Evolutionary conservation across 2,329 filamentous ascomycete species (phyloP).

Genomic region (Passalora sequoiae): DNA sequence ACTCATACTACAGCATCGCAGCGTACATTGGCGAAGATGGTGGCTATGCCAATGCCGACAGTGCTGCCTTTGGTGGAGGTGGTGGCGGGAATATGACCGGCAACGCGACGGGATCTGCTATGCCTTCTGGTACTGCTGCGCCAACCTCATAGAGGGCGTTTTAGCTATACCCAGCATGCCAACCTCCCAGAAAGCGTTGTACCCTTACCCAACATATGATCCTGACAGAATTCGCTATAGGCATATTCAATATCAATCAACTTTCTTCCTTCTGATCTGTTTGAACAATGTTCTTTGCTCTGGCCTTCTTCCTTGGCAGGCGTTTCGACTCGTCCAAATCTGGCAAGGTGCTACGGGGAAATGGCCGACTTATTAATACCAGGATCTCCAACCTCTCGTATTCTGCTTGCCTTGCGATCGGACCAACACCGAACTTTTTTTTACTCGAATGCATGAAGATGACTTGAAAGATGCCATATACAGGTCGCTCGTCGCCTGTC

Average conservation of each 20-base stretch:
- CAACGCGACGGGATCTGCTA: conserved; percentile 7
- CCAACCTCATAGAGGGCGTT: conserved; percentile 1
- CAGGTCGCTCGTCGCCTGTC: neutral
- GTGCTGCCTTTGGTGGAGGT: conserved; percentile 12
- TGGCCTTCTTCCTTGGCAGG: neutral
- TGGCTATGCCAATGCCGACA: conserved; percentile 21
- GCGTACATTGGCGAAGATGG: conserved; percentile 20
- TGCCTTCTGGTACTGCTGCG: conserved; percentile 13
- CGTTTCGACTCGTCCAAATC: neutral
- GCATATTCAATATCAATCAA: too few relatives aligned
- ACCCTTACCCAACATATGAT: too few relatives aligned
- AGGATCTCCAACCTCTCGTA: neutral
- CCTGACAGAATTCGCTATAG: too few relatives aligned
- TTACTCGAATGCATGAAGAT: too few relatives aligned
- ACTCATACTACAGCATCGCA: conserved; percentile 18
- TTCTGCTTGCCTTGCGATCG: neutral
- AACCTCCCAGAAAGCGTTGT: too few relatives aligned
- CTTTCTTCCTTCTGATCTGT: too few relatives aligned
- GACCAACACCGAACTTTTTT: neutral
- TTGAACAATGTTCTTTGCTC: too few relatives aligned
- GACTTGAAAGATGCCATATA: neutral
- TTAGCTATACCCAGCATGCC: too few relatives aligned
- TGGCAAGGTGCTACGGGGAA: neutral
- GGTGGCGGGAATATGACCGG: conserved; percentile 10
- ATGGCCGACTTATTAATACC: neutral